These are phyloP conservation scores for Pinus tabuliformis DNA, from an alignment of 75 land plant genomes.

Conservation along the genomic window DNA sequence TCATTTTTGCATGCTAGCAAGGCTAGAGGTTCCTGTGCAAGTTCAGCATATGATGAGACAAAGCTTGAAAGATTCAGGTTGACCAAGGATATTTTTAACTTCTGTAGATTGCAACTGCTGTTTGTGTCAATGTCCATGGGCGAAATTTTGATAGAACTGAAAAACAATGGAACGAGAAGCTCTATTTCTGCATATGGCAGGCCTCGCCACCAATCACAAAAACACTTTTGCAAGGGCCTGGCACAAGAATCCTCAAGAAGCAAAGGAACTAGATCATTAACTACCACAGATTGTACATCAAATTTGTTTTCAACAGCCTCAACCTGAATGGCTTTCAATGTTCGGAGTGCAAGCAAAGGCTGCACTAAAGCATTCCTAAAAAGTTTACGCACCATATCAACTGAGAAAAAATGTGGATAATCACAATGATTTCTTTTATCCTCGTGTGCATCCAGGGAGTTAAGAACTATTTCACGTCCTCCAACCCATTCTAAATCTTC, in stretches of 20 bases:
- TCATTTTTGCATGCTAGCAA: constrained; percentile 31
- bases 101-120: neutral
- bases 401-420: constrained; percentile 4
- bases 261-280: constrained; percentile 36
- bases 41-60: constrained; percentile 12
- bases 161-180: constrained; percentile 20
- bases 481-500: constrained; percentile 14
- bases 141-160: constrained; percentile 6
- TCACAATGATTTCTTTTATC: neutral
- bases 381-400: constrained; percentile 17
- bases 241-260: constrained; percentile 30
- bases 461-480: constrained; percentile 6
- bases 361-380: constrained; percentile 28
- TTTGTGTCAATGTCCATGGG: neutral
- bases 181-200: constrained; percentile 14
- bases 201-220: constrained; percentile 36
- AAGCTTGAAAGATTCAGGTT: neutral
- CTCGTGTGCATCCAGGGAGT: constrained; percentile 4
- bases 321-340: constrained; percentile 19
- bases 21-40: constrained; percentile 32
- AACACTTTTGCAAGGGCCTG: constrained; percentile 29
- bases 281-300: constrained; percentile 10
- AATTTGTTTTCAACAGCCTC: constrained; percentile 20
- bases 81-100: neutral
- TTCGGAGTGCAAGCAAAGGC: constrained; percentile 21